Conservation (phyloP, 2,329 filamentous ascomycete genomes). For the Zymoseptoria ardabiliae region DNA sequence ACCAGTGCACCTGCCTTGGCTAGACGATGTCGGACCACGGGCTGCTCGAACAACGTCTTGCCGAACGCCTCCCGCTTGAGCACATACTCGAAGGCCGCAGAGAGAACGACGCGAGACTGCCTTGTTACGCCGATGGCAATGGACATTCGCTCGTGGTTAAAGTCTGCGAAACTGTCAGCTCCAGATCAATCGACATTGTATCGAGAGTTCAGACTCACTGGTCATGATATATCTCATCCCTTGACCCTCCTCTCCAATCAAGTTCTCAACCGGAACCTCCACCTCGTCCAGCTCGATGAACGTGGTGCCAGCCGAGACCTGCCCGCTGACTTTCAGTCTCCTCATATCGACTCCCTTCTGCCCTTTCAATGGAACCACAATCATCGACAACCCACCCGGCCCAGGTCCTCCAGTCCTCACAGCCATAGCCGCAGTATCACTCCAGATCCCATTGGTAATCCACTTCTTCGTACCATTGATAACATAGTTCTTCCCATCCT, state of each 20-base stretch:
- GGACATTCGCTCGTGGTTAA: slow-evolving; percentile 68
- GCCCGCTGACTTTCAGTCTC: slow-evolving; percentile 58
- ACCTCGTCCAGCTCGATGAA: slow-evolving; percentile 73
- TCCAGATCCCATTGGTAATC: slow-evolving; percentile 69
- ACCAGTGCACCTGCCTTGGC: slow-evolving; percentile 62
- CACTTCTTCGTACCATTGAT: slow-evolving; percentile 74
- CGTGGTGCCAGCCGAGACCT: slow-evolving; percentile 60
- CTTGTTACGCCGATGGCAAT: slow-evolving; percentile 60
- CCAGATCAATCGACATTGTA: too few species aligned
- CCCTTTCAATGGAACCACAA: slow-evolving; percentile 63
- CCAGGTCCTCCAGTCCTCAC: slow-evolving; percentile 64
- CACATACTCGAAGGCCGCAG: slow-evolving; percentile 54
- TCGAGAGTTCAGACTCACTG: too few species aligned
- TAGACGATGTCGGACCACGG: slow-evolving; percentile 65
- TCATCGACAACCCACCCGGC: slow-evolving; percentile 54
- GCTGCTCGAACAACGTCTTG: slow-evolving; percentile 63
- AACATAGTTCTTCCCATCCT: slow-evolving; percentile 60
- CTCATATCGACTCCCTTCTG: slow-evolving; percentile 62
- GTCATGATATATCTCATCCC: slow-evolving; percentile 58
- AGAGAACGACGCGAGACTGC: slow-evolving; percentile 53
- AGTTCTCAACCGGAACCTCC: slow-evolving; percentile 60
- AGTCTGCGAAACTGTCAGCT: slow-evolving; percentile 47
- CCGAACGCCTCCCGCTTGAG: slow-evolving; percentile 62
- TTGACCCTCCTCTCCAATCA: slow-evolving; percentile 61
- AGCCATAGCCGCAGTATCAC: slow-evolving; percentile 61